Evolutionary conservation across 208 protist species (phyloP).

Genomic region (Acanthamoeba sp.): DNA sequence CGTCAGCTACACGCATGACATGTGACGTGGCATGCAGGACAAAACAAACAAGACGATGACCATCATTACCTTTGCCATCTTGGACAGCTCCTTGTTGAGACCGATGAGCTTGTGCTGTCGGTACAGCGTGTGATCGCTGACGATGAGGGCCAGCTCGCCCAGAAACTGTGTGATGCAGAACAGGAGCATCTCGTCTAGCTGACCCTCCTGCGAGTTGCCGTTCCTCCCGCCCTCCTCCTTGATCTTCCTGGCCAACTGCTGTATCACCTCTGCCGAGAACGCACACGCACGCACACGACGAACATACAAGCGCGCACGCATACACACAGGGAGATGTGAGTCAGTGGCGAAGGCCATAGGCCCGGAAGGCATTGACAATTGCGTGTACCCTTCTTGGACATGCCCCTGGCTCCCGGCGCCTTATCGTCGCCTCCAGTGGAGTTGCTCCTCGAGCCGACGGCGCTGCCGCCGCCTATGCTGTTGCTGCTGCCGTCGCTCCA

Average conservation of each 20-base stretch:
- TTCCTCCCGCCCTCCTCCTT: conserved; percentile 14
- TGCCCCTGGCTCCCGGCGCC: neutral
- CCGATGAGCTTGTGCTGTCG: conserved; percentile 13
- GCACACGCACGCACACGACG: neutral
- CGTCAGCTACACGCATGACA: neutral
- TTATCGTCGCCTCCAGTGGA: neutral
- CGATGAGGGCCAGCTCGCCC: conserved; percentile 25
- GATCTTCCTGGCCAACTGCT: neutral
- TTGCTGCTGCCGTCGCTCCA: neutral
- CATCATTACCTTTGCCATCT: conserved; percentile 5
- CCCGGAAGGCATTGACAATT: too few species aligned
- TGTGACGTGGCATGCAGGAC: neutral
- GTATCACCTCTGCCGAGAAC: neutral
- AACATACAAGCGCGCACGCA: neutral
- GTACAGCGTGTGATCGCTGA: conserved; percentile 47
- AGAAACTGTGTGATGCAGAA: conserved; percentile 40
- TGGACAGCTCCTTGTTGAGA: conserved; percentile 25
- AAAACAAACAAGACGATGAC: neutral
- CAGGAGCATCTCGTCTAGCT: conserved; percentile 36
- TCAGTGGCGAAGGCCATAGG: too few species aligned
- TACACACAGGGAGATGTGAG: neutral
- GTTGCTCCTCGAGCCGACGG: neutral
- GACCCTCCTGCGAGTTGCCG: conserved; percentile 33
- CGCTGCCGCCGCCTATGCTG: neutral
- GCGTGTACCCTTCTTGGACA: conserved; percentile 31